Conservation (phyloP, 2,329 filamentous ascomycete species). For the Aspergillus vadensis region DNA sequence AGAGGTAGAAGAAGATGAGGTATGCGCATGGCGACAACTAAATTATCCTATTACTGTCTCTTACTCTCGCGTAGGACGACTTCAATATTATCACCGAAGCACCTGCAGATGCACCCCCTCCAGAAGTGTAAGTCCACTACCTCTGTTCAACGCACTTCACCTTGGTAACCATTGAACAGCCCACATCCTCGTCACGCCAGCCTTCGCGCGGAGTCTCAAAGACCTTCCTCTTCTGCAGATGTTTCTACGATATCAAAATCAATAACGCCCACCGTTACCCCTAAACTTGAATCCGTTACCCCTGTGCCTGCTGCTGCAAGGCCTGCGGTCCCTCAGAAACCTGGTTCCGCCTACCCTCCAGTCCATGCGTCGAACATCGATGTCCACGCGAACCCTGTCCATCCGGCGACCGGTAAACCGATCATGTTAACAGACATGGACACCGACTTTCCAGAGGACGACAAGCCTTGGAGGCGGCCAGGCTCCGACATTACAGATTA, state of each 20-base stretch:
- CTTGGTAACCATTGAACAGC: slow-evolving; percentile 31
- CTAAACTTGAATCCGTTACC: slow-evolving; percentile 36
- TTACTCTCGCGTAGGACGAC: slow-evolving; percentile 41
- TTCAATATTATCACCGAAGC: slow-evolving; percentile 54
- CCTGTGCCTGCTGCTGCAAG: slow-evolving; percentile 36
- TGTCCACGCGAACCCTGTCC: slow-evolving; percentile 77
- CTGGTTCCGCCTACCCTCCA: slow-evolving; percentile 67
- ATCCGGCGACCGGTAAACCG: slow-evolving; percentile 73
- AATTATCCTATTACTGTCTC: neutral
- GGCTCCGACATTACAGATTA: slow-evolving; percentile 95
- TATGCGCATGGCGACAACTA: slow-evolving; percentile 6
- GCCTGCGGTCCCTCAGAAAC: slow-evolving; percentile 49
- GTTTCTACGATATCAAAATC: slow-evolving; percentile 33
- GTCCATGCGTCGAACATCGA: slow-evolving; percentile 78
- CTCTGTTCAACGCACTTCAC: neutral
- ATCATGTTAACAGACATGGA: slow-evolving; percentile 80
- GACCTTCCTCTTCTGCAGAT: slow-evolving; percentile 40
- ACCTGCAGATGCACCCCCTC: slow-evolving; percentile 43
- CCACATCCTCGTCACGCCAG: slow-evolving; percentile 42
- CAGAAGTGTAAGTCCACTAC: slow-evolving; percentile 38
- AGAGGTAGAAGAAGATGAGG: slow-evolving; percentile 44
- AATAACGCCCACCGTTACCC: slow-evolving; percentile 36
- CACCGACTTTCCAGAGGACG: slow-evolving; percentile 70
- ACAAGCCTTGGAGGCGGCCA: slow-evolving; percentile 93
- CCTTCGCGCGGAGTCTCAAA: slow-evolving; percentile 39